phyloP scores from a whole-genome alignment of 1,284 basidiomycete genomes.

The Malassezia equina region DNA sequence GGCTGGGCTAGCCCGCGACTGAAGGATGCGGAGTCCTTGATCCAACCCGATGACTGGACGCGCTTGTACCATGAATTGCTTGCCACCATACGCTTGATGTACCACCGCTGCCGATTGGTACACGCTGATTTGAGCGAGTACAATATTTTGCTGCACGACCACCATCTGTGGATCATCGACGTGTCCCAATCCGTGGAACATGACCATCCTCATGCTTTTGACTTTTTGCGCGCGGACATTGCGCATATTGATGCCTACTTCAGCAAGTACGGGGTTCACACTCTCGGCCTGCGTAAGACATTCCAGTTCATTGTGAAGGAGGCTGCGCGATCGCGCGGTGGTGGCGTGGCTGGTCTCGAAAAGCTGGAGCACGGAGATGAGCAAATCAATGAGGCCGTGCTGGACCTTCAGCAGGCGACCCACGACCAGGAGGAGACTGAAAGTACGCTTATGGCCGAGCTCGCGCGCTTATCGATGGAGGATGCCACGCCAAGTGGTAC shows the following conservation, averaged over 20 bases:
- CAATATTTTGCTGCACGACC: slow-evolving; percentile 70
- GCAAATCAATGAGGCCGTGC: slow-evolving; percentile 18
- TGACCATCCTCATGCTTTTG: slow-evolving; percentile 75
- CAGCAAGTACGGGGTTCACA: slow-evolving; percentile 58
- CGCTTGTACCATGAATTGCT: slow-evolving; percentile 70
- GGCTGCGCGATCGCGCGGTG: slow-evolving; percentile 16
- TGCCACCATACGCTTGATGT: slow-evolving; percentile 71
- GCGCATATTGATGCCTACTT: slow-evolving; percentile 92
- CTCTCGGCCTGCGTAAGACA: slow-evolving; percentile 67
- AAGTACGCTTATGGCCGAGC: slow-evolving; percentile 22
- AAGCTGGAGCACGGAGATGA: slow-evolving; percentile 17
- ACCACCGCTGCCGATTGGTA: slow-evolving; percentile 79
- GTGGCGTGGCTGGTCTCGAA: slow-evolving; percentile 31
- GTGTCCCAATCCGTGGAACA: slow-evolving; percentile 98
- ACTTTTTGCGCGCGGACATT: slow-evolving; percentile 86
- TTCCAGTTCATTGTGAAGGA: slow-evolving; percentile 57
- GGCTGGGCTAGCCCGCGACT: slow-evolving; percentile 41
- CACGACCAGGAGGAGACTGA: slow-evolving; percentile 27
- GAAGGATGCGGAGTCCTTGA: slow-evolving; percentile 38
- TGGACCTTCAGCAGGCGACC: neutral
- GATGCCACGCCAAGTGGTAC: neutral
- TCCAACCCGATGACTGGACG: slow-evolving; percentile 20
- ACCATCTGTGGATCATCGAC: slow-evolving; percentile 85
- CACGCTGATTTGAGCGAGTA: slow-evolving; percentile 98
- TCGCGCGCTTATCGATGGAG: slow-evolving; percentile 22